Evolutionary conservation across 1,139 yeast genomes (phyloP).

Genomic region (Scheffersomyces titani): DNA sequence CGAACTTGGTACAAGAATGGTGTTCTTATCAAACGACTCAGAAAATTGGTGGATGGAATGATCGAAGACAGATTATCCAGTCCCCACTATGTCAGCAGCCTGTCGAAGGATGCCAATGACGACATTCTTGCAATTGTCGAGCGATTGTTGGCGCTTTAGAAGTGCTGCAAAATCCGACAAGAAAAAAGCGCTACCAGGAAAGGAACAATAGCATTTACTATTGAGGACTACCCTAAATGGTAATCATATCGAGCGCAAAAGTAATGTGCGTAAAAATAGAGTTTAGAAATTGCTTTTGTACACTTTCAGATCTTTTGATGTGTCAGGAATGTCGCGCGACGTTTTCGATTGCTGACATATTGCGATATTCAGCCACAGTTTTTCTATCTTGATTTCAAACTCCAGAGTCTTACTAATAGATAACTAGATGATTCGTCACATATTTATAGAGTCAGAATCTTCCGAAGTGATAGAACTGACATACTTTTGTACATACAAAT

Average conservation of each 20-base stretch:
- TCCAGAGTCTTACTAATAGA: background rate
- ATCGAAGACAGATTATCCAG: constrained; percentile 53
- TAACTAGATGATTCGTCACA: background rate
- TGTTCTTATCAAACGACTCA: constrained; percentile 71
- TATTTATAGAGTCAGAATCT: background rate
- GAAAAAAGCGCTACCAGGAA: too few species aligned
- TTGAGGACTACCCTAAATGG: background rate
- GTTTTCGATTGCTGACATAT: background rate
- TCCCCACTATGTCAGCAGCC: constrained; percentile 17
- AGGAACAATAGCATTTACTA: too few species aligned
- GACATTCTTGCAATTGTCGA: background rate
- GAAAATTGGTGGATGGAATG: constrained; percentile 64
- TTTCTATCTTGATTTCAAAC: background rate
- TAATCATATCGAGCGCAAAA: background rate
- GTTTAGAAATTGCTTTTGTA: background rate
- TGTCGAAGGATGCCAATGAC: constrained; percentile 9
- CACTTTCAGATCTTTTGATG: background rate
- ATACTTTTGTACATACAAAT: background rate
- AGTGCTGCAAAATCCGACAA: background rate
- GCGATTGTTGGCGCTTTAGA: background rate
- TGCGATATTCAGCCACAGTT: background rate
- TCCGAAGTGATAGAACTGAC: background rate
- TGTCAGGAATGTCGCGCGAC: background rate
- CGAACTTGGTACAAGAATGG: constrained; percentile 95
- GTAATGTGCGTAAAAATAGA: background rate